Evolutionary conservation across 2,329 filamentous ascomycete species (phyloP), one percentile per base, ranked within the genome.

Genomic region (Venturiaceae sp.): DNA sequence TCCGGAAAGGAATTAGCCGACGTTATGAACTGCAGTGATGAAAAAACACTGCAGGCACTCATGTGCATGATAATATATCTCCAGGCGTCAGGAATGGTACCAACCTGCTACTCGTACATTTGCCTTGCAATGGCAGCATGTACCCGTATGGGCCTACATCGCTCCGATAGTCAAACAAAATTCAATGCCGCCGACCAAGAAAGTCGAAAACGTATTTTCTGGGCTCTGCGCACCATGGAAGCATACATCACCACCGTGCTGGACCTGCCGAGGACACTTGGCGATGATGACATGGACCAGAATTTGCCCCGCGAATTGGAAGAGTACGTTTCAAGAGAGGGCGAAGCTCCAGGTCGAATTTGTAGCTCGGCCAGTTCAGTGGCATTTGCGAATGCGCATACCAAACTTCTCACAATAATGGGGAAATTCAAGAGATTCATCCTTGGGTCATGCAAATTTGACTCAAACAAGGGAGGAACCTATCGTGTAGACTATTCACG

Each of bases 31-130:
- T 91, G 87, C 64, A 83, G 88, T 52, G 88, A 92, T 67, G 75
- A 92, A 46, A 81, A 79, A 21, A 88, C 88, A 1, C 74, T 92
- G 8, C 88, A 94, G 69, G 83, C 86, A 2, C 78, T 94, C 6
- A 74, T 91, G 21, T 91, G 90, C 68, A 88, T 91, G 80, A 87
- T 91, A 53, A 75, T 92, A 2, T 94, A 92, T 67, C 77, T 92
- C 1, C 89, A 94, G 66, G 84, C 86, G 2, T 88, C 89, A 1
- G 87, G 88, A 9, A 89, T 90, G 67, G 74, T 92, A 32, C 88
- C 85, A 67, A 87, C 84, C 9, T 92, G 88, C 68, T 92, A 92
- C 70, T 83, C 87, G 0, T 91, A 90, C 64, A 80, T 92, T 53
- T 88, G 88, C 6, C 87, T 92, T 64, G 88, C 87, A 2, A 75